These are phyloP conservation scores for Antrodiella citrinella DNA, from an alignment of 768 basidiomycete species.

Conservation along the genomic window DNA sequence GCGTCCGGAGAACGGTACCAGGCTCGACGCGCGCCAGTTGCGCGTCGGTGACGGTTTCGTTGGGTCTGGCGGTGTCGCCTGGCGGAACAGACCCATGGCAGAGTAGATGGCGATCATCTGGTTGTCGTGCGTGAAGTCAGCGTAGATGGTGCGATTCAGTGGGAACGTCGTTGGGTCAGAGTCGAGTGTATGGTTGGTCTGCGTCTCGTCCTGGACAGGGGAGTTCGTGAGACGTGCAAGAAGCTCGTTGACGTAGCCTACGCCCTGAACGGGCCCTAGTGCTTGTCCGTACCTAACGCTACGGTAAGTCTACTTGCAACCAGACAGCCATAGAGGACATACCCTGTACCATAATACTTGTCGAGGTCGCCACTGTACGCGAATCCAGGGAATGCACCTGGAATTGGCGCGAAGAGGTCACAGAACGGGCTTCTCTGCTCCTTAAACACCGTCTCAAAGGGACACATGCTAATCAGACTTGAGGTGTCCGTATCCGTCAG, in stretches of 20 bases:
- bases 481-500: constrained; percentile 47
- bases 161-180: constrained; percentile 60
- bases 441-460: constrained; percentile 66
- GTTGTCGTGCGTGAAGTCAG: constrained; percentile 81
- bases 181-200: constrained; percentile 71
- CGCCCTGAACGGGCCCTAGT: constrained; percentile 71
- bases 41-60: constrained; percentile 9
- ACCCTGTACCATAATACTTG: constrained; percentile 78
- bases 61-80: constrained; percentile 11
- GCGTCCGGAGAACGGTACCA: constrained; percentile 70
- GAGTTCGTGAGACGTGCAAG: constrained; percentile 64
- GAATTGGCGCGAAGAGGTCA: constrained; percentile 43
- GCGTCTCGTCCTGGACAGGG: constrained; percentile 60
- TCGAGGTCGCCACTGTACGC: constrained; percentile 68
- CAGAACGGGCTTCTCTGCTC: constrained; percentile 59
- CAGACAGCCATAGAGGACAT: constrained; percentile 12
- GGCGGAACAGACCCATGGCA: constrained; percentile 40
- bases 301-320: background rate
- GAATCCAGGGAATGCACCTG: constrained; percentile 53
- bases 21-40: constrained; percentile 45
- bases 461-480: constrained; percentile 64
- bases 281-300: constrained; percentile 50
- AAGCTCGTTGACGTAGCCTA: constrained; percentile 88
- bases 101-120: constrained; percentile 72
- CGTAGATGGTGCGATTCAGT: constrained; percentile 53